Conservation (phyloP, 345 rosid genomes). For the Boechera retrofracta region DNA sequence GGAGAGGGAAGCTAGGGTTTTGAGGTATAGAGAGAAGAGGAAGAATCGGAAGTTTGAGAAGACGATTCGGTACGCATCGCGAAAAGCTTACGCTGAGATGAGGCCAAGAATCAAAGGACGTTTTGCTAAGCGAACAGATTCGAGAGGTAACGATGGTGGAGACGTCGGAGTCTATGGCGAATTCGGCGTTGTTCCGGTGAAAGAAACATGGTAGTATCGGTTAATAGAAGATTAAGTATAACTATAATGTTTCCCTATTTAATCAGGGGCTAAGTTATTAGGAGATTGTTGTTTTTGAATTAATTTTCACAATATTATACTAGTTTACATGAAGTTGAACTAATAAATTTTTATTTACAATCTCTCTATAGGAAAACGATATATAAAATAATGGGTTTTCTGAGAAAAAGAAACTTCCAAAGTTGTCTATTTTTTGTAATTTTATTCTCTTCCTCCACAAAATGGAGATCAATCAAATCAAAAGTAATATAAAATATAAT, state of each 20-base stretch:
- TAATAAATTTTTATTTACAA: background rate
- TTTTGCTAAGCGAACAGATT: slow-evolving; percentile 69
- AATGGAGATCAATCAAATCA: too few species aligned
- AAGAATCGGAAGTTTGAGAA: slow-evolving; percentile 91
- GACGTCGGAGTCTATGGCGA: slow-evolving; percentile 54
- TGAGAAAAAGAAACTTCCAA: too few species aligned
- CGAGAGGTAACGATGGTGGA: slow-evolving; percentile 34
- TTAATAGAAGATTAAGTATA: slow-evolving; percentile 6
- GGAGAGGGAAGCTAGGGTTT: slow-evolving; percentile 89
- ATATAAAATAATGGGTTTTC: too few species aligned
- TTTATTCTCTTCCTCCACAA: too few species aligned
- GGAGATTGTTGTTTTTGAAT: background rate
- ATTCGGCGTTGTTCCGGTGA: slow-evolving; percentile 66
- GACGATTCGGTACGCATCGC: slow-evolving; percentile 85
- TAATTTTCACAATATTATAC: background rate
- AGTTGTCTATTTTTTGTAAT: too few species aligned
- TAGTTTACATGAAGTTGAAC: background rate
- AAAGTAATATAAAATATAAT: too few species aligned
- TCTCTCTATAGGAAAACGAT: background rate
- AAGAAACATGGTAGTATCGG: background rate
- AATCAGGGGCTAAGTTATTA: background rate
- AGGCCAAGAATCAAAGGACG: slow-evolving; percentile 90
- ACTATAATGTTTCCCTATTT: background rate
- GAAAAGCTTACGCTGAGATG: slow-evolving; percentile 90
- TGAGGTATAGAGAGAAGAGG: slow-evolving; percentile 94